Conservation (phyloP, 371 early-diverging fungal species). For the Syncephalastrum sp. region DNA sequence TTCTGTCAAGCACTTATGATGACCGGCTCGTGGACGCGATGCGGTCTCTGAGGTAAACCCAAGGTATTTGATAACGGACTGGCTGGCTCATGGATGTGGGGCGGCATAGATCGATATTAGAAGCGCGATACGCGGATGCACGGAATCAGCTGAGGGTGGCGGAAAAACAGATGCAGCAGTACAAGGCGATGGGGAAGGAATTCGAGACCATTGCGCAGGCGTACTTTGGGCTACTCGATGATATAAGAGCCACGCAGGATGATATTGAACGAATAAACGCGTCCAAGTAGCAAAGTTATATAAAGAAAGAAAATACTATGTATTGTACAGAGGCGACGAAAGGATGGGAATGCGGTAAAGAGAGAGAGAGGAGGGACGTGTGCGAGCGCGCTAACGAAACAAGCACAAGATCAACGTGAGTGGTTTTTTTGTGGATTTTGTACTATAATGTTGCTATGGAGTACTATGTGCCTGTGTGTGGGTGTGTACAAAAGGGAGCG, state of each 20-base stretch:
- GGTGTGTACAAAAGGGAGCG: no score
- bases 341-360: no score
- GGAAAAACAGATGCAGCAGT: conserved; percentile 10
- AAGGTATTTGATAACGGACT: neutral
- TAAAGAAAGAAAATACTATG: no score
- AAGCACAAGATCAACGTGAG: no score
- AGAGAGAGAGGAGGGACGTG: no score
- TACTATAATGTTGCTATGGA: no score
- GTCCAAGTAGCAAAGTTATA: no score
- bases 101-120: conserved; percentile 7
- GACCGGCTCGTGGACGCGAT: conserved; percentile 7
- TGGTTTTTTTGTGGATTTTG: no score
- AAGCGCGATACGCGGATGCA: conserved; percentile 10
- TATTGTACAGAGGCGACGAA: no score
- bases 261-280: conserved; percentile 11
- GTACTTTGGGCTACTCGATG: conserved; percentile 12
- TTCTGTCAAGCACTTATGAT: conserved; percentile 11
- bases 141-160: conserved; percentile 8
- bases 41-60: conserved; percentile 10
- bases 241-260: conserved; percentile 17
- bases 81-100: neutral
- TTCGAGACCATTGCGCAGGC: conserved; percentile 27
- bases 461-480: no score
- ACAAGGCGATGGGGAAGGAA: conserved; percentile 16
- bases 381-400: no score